Base-by-base conservation (phyloP, 73 alveolate species). In the Paramecium caudatum region DNA sequence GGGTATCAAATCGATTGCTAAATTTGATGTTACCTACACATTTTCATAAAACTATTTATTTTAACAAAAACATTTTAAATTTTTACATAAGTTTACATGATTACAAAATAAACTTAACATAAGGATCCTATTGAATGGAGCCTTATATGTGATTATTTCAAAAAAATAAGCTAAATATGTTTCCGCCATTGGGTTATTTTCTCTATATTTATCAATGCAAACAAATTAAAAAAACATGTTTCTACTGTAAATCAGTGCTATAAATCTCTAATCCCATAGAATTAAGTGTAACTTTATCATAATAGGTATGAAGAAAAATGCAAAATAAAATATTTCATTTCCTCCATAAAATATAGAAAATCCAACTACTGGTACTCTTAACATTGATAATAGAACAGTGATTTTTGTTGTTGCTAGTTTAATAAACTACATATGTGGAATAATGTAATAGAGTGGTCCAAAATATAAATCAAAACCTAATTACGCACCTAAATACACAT, bases 21-120 rank as follows among this genome's bases (percentile, higher is more conserved):
- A 33, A 12, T 65, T 1, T 1, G 61, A 32, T 0, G 47, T 33
- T 0, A 65, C 34, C n/a, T 13, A 25, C 6, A 65, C 49, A 65
- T 36, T 34, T 33, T 65, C 83, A 32, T 33, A 33, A 36, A 65
- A 65, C 13, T 65, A 16, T 34, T 43, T 65, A n/a, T 65, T 65
- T 36, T 65, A 65, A 65, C 83, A 65, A 16, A 65, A 65, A 65
- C 83, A 65, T 4, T 65, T 36, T 6, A 65, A 13, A 13, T 65
- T 65, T 65, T 36, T 25, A 36, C 83, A 65, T 43, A 65, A 10
- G 16, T 36, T 65, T 49, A 65, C 34, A 13, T 65, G 83, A 33
- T 65, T 65, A 36, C 83, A 65, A 65, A 33, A 65, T 33, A 65
- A 25, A 65, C 83, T 65, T 2, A 65, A 36, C 61, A 65, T 65